Base-by-base conservation (phyloP, 805 yeast genomes). In the Cyberlindnera nakhonratchasimensis region DNA sequence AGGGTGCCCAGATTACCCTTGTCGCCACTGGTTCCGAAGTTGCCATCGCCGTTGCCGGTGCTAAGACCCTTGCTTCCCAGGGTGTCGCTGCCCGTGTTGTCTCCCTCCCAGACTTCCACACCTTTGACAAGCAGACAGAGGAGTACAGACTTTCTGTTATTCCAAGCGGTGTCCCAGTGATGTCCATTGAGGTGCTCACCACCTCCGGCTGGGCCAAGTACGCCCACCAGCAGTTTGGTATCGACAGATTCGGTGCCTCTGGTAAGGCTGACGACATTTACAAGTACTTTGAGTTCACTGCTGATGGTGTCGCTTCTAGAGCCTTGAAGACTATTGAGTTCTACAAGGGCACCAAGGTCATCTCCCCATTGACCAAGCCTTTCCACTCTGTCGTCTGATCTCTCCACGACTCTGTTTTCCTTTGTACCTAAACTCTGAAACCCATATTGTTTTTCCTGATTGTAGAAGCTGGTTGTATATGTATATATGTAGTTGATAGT, bases 21-120 rank as follows among this genome's bases (percentile, higher is more conserved):
- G 86, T 84, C 47, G 75, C 96, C 34, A 86, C 97, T 39, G 99
- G 99, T 70, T 91, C 98, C 42, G 99, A 93, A 77, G 72, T 93
- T 51, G 70, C 80, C 45, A 65, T 91, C 51, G 75, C 88, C 46
- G 82, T 89, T 53, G 95, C 82, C 26, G 89, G 95, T 52, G 82
- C 89, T 57, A 81, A 86, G 76, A 63, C 71, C 42, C 79, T 93
- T 58, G 64, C 65, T 35, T 77, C 70, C 43, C 63, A 72, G 52
- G 95, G 95, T 53, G 58, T 80, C 64, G 76, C 80, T 65, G 87
- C 88, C 41, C 72, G 83, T 56, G 85, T 93, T 53, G 97, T 93
- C 40, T 90, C 97, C 23, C 58, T 93, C 54, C 98, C 98, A 63
- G 97, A 89, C 74, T 84, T 86, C 81, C 72, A 69, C 70, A 85